A percentile compares a stretch with the other conserved stretches of the same genome.
Conservation (phyloP, 257 asterid species). For the Nicotiana otophora region DNA sequence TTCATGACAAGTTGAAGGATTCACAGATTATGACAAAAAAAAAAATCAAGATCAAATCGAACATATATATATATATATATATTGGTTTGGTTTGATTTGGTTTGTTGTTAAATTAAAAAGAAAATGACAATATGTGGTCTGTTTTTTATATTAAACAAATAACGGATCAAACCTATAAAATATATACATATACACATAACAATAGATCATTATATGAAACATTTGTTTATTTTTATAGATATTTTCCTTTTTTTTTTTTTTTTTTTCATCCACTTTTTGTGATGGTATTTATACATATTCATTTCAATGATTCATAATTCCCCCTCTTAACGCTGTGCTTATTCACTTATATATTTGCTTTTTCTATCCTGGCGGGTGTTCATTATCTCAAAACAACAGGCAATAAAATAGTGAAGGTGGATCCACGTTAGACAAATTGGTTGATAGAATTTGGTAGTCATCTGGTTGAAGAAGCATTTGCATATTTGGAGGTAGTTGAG, state of each 20-base stretch:
- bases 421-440: not conserved
- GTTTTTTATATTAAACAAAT: no score
- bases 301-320: no score
- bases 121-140: no score
- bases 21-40: not conserved
- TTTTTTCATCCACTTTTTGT: no score
- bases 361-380: not conserved
- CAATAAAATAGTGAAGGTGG: not conserved
- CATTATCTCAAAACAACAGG: not conserved
- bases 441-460: not conserved
- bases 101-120: not conserved
- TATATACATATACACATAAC: not conserved
- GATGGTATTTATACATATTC: not conserved
- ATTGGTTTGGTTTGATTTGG: not conserved
- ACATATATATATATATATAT: not conserved
- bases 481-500: slow-evolving; percentile 3
- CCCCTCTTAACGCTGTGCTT: no score
- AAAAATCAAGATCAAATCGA: not conserved
- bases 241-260: no score
- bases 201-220: no score
- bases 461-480: not conserved
- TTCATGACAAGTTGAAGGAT: not conserved
- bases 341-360: not conserved
- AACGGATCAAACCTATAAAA: not conserved
- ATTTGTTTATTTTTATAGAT: no score